Evolutionary conservation across 2,329 filamentous ascomycete genomes (phyloP), one percentile per base, ranked within the genome.

Genomic region (Samsoniella hepiali): DNA sequence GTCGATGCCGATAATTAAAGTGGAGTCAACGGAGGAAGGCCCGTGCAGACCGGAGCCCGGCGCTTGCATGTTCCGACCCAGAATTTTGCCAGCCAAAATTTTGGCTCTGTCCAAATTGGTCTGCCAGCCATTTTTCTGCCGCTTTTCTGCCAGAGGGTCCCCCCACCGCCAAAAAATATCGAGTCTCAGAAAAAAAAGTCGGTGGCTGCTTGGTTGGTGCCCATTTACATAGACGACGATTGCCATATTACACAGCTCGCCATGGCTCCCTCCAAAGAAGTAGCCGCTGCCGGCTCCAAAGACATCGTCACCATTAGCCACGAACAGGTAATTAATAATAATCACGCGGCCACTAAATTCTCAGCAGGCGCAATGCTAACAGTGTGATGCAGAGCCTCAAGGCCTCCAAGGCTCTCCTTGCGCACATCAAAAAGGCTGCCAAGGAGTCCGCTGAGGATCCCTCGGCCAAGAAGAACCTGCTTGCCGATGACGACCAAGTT

Each of bases 351-450:
- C n/a, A n/a, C 2, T 31, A 3, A 22, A 8, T 8, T 1, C 7
- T 10, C 13, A 8, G 17, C n/a, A 2, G 22, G n/a, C 6, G 29
- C 45, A 58, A 17, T 27, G 56, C 65, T 67, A 65, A 68, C 62
- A 31, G 40, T 32, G 11, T 50, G 34, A 49, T 34, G 60, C 31
- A 88, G 84, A 83, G 82, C 38, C 73, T 88, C 64, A 88, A 87
- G 72, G 86, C 86, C 42, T 86, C 85, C 67, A 86, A 83, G 72
- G 85, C 86, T 36, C 81, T 89, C 27, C 75, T 89, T 63, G 78
- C 80, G 53, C 84, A 88, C 74, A 86, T 89, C 74, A 83, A 85
- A 71, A 84, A 82, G 72, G 77, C 81, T 6, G 76, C 82, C 51
- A 78, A 81, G 69, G 76, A 82, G 67, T 78, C 80, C 64, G 72